These are phyloP conservation scores for Cutaneotrichosporon sp. DNA, from an alignment of 1,284 basidiomycete genomes.

Conservation along the genomic window DNA sequence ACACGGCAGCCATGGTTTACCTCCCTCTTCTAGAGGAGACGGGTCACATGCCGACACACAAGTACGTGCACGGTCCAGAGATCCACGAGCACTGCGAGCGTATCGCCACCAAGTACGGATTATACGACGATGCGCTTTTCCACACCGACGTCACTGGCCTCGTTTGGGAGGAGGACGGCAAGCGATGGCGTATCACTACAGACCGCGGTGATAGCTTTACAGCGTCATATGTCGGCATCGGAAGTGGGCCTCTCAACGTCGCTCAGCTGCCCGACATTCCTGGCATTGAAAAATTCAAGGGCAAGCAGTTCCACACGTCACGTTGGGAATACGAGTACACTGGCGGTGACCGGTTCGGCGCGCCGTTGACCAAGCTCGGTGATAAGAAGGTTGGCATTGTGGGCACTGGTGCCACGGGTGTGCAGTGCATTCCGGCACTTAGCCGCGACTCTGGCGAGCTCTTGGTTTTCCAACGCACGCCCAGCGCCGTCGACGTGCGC, in stretches of 20 bases:
- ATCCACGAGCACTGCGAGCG: constrained; percentile 21
- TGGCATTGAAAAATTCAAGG: constrained; percentile 22
- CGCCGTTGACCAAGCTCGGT: constrained; percentile 9
- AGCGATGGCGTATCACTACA: constrained; percentile 12
- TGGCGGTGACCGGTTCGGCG: constrained; percentile 19
- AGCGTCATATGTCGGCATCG: constrained; percentile 15
- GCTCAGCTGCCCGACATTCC: constrained; percentile 19
- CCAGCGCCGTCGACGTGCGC: constrained; percentile 16
- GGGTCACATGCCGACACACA: constrained; percentile 7
- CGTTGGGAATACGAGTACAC: constrained; percentile 22
- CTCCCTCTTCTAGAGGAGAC: constrained; percentile 22
- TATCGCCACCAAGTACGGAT: constrained; percentile 15
- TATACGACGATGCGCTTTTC: constrained; percentile 22
- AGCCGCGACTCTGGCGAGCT: constrained; percentile 12
- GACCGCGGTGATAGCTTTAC: constrained; percentile 21
- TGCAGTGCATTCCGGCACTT: constrained; percentile 17
- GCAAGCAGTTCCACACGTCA: constrained; percentile 20
- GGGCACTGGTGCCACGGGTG: constrained; percentile 18
- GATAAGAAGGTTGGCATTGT: constrained; percentile 17
- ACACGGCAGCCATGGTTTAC: constrained; percentile 26
- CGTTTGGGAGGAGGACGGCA: constrained; percentile 18
- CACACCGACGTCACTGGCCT: constrained; percentile 13
- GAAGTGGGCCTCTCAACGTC: constrained; percentile 16
- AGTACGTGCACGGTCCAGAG: constrained; percentile 23
- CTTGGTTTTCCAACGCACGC: constrained; percentile 27